Base-by-base conservation (phyloP, 805 yeast species). In the Metschnikowia reukaufii region DNA sequence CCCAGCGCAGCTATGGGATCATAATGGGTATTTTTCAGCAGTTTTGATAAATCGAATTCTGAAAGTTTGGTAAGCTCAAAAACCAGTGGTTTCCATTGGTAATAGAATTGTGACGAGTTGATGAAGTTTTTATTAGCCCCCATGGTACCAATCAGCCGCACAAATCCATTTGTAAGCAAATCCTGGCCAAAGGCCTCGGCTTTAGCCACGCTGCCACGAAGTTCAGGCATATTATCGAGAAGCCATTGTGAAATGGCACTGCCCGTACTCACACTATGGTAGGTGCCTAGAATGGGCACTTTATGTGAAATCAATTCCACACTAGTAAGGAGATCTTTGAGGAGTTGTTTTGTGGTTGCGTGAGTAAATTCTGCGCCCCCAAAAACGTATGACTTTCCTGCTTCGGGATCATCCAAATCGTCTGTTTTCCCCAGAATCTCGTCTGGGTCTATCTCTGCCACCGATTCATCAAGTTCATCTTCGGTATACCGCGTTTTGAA, bases 161-260 rank as follows among this genome's bases (percentile, higher is more conserved):
- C 61, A 52, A 77, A 84, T 0, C 88, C 91, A 42, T 74, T 63
- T 36, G 74, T 66, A 19, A 87, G 65, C 47, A 88, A 70, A 59
- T 80, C 86, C 60, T 86, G 94, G 16, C 96, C 96, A 60, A 85
- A 79, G 10, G 56, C 57, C 65, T 88, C 96, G 8, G 88, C 86
- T 51, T 73, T 74, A 16, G 77, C 84, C 25, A 82, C 63, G 50
- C 77, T 69, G 4, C 74, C 64, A 10, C 72, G 68, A 35, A 80
- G 61, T 19, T 68, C 71, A 4, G 70, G 61, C 52, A 70, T 59
- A 54, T 76, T 73, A 40, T 69, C 70, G 50, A 74, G 74, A 15
- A 84, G 59, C 86, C 87, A 84, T 40, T 74, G 73, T 2, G 82
- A 77, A 34, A 86, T 81, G 4, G 73, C 68, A 16, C 81, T 72